Evolutionary conservation across 768 basidiomycete species (phyloP).

Genomic region (Suillus occidentalis): DNA sequence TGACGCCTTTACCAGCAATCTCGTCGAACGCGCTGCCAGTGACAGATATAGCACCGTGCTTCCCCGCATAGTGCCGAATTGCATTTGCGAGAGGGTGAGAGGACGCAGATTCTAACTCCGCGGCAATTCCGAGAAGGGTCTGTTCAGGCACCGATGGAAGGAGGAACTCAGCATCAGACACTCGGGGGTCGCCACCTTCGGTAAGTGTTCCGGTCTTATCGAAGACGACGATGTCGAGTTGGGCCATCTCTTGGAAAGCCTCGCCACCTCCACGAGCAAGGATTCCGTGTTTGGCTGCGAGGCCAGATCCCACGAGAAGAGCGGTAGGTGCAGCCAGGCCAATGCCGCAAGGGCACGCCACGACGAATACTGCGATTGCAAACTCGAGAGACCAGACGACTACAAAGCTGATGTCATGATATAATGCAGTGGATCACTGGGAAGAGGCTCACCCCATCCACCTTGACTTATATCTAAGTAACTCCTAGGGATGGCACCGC

Average conservation of each 20-base stretch:
- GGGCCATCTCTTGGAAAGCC: slow-evolving; percentile 81
- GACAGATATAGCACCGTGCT: slow-evolving; percentile 30
- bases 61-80: slow-evolving; percentile 48
- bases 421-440: not conserved
- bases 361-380: slow-evolving; percentile 78
- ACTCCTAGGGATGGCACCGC: slow-evolving; percentile 52
- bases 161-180: slow-evolving; percentile 50
- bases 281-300: slow-evolving; percentile 78
- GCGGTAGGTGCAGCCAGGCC: slow-evolving; percentile 87
- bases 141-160: slow-evolving; percentile 20
- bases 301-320: slow-evolving; percentile 77
- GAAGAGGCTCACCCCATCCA: slow-evolving; percentile 61
- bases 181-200: slow-evolving; percentile 59
- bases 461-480: slow-evolving; percentile 58
- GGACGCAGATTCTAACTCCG: slow-evolving; percentile 54
- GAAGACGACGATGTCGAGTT: slow-evolving; percentile 71
- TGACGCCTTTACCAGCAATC: slow-evolving; percentile 64
- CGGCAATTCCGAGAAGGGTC: slow-evolving; percentile 51
- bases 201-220: slow-evolving; percentile 91
- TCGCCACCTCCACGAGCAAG: slow-evolving; percentile 86
- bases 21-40: slow-evolving; percentile 50
- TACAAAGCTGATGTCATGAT: slow-evolving; percentile 23
- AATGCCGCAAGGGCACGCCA: slow-evolving; percentile 87
- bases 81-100: slow-evolving; percentile 69
- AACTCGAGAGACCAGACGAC: slow-evolving; percentile 80